Percentiles rank a stretch among this genome's conserved stretches.
These are phyloP conservation scores for Eleusine indica DNA, from an alignment of 176 grass and related monocot species.

Conservation along the genomic window DNA sequence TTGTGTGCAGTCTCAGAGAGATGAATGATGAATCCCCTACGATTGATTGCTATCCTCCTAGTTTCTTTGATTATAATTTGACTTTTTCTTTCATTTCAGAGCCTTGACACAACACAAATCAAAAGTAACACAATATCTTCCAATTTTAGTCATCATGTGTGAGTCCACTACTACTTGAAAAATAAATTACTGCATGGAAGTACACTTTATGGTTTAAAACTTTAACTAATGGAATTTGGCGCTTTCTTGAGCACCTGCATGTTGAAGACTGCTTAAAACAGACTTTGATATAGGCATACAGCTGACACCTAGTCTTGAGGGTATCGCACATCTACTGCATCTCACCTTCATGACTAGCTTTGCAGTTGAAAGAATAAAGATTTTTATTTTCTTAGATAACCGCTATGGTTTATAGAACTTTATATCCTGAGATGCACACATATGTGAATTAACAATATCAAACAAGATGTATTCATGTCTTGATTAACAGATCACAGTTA, in stretches of 20 bases:
- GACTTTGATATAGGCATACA: not conserved
- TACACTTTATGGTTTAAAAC: not conserved
- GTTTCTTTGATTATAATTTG: not conserved
- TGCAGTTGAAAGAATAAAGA: not conserved
- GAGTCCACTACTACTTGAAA: not conserved
- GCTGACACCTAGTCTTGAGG: not conserved
- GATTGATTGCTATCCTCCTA: not conserved
- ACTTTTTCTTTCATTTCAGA: no score
- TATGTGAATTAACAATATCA: not conserved
- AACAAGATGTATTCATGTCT: not conserved
- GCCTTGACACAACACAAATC: not conserved
- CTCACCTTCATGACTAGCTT: not conserved
- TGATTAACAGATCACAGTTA: not conserved
- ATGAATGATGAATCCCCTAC: not conserved
- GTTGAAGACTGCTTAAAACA: not conserved
- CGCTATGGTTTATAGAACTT: not conserved
- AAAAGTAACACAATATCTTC: not conserved
- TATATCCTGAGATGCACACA: not conserved
- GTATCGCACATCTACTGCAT: not conserved
- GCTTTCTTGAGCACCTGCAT: not conserved
- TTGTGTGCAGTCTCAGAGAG: not conserved
- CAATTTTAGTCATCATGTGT: not conserved
- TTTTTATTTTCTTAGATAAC: not conserved
- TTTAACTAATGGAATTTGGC: not conserved
- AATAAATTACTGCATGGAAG: conserved; percentile 1